These are phyloP conservation scores for Aureobasidium vineae DNA, from an alignment of 2,329 filamentous ascomycete species.

Conservation along the genomic window DNA sequence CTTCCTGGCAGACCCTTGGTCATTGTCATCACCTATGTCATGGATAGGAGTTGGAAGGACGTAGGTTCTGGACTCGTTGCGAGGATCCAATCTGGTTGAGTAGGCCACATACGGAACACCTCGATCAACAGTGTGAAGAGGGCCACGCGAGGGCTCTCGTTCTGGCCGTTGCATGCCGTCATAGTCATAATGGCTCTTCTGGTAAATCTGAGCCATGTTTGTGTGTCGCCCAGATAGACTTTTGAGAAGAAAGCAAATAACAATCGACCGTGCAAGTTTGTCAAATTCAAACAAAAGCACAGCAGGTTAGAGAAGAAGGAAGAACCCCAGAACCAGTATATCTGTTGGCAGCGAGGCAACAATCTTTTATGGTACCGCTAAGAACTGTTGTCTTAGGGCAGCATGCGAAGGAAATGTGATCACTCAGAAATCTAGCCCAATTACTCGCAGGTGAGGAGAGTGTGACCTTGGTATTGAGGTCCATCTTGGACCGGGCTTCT, in stretches of 20 bases:
- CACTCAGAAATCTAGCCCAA: slow-evolving; percentile 18
- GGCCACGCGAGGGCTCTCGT: slow-evolving; percentile 1
- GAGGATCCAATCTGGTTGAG: slow-evolving; percentile 9
- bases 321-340: slow-evolving; percentile 6
- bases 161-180: slow-evolving; percentile 21
- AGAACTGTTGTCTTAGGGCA: slow-evolving; percentile 8
- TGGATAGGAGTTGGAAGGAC: slow-evolving; percentile 33
- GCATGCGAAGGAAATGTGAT: slow-evolving; percentile 7
- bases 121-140: slow-evolving; percentile 1
- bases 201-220: slow-evolving; percentile 18
- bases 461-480: slow-evolving; percentile 10
- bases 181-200: slow-evolving; percentile 18
- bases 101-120: slow-evolving; percentile 16
- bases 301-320: neutral
- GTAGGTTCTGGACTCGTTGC: slow-evolving; percentile 27
- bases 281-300: slow-evolving; percentile 1
- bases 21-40: slow-evolving; percentile 40
- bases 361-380: slow-evolving; percentile 6
- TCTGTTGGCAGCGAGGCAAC: neutral
- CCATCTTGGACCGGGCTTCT: slow-evolving; percentile 8
- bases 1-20: slow-evolving; percentile 33
- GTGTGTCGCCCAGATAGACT: neutral
- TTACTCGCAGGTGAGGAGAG: slow-evolving; percentile 10
- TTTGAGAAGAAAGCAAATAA: neutral
- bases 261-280: neutral